Evolutionary conservation across 768 basidiomycete genomes (phyloP).

Genomic region (Suillus cothurnatus): DNA sequence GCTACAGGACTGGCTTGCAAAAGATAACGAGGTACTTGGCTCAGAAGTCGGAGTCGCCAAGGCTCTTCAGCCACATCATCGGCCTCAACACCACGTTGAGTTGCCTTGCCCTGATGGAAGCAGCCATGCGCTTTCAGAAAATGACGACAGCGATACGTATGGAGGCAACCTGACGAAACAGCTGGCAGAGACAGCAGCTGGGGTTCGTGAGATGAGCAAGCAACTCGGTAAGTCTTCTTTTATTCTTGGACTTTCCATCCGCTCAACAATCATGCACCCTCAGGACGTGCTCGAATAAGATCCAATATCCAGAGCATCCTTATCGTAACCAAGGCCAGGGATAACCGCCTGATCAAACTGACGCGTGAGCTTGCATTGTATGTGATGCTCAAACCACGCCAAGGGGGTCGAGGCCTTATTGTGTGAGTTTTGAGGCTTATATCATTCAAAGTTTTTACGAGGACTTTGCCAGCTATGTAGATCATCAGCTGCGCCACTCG

Average conservation of each 20-base stretch:
- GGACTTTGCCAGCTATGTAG: conserved; percentile 73
- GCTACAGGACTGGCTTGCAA: conserved; percentile 70
- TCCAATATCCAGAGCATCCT: conserved; percentile 92
- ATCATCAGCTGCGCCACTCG: conserved; percentile 85
- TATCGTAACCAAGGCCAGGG: conserved; percentile 96
- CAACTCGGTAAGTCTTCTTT: conserved; percentile 72
- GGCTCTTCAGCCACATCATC: conserved; percentile 41
- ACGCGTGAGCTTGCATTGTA: conserved; percentile 94
- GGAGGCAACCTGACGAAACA: conserved; percentile 84
- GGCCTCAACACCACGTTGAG: conserved; percentile 18
- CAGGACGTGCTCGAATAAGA: conserved; percentile 90
- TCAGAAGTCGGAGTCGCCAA: conserved; percentile 52
- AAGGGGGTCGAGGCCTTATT: conserved; percentile 74
- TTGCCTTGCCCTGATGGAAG: conserved; percentile 20
- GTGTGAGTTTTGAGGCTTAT: conserved; percentile 57
- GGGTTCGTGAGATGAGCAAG: conserved; percentile 98
- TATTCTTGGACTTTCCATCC: conserved; percentile 4
- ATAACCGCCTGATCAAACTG: conserved; percentile 94
- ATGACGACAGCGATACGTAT: conserved; percentile 67
- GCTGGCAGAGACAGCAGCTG: conserved; percentile 94
- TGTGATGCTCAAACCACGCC: conserved; percentile 85
- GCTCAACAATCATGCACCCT: conserved; percentile 12
- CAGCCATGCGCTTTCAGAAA: conserved; percentile 18
- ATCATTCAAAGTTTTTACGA: conserved; percentile 18
- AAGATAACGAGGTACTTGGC: conserved; percentile 27